Evolutionary conservation across 2,329 filamentous ascomycete genomes (phyloP).

Genomic region (Pseudogymnoascus sp.): DNA sequence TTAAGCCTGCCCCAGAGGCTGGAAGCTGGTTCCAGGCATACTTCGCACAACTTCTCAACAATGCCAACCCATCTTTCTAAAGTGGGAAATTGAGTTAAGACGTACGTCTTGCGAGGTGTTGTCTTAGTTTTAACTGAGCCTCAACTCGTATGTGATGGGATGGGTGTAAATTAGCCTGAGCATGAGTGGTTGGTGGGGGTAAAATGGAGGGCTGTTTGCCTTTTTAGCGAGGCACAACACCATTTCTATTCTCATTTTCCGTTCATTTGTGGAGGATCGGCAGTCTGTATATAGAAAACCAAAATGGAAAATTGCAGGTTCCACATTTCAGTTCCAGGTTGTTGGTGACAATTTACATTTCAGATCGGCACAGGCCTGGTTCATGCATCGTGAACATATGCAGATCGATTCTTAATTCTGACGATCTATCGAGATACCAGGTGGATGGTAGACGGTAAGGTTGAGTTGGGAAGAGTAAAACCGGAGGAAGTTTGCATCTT

Average conservation of each 20-base stretch:
- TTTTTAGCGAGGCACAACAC: background rate
- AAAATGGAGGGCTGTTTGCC: background rate
- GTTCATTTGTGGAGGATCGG: background rate
- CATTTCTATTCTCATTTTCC: background rate
- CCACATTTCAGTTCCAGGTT: background rate
- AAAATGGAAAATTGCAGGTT: background rate
- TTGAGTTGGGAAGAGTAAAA: background rate
- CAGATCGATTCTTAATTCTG: background rate
- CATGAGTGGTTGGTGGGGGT: background rate
- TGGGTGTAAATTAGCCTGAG: background rate
- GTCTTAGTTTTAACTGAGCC: background rate
- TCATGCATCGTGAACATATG: background rate
- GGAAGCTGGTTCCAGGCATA: slow-evolving; percentile 57
- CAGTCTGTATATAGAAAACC: background rate
- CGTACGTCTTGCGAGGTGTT: background rate
- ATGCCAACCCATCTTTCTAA: slow-evolving; percentile 47
- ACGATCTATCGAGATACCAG: background rate
- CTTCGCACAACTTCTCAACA: slow-evolving; percentile 48
- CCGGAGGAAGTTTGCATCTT: background rate
- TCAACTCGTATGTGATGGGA: background rate
- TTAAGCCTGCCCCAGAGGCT: slow-evolving; percentile 61
- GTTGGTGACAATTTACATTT: background rate
- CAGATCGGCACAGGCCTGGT: background rate
- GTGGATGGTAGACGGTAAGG: background rate
- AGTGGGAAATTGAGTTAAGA: background rate